Percentiles rank a stretch among this genome's conserved stretches.
Conservation (phyloP, 495 filamentous ascomycete genomes). For the Neurospora terricola region DNA sequence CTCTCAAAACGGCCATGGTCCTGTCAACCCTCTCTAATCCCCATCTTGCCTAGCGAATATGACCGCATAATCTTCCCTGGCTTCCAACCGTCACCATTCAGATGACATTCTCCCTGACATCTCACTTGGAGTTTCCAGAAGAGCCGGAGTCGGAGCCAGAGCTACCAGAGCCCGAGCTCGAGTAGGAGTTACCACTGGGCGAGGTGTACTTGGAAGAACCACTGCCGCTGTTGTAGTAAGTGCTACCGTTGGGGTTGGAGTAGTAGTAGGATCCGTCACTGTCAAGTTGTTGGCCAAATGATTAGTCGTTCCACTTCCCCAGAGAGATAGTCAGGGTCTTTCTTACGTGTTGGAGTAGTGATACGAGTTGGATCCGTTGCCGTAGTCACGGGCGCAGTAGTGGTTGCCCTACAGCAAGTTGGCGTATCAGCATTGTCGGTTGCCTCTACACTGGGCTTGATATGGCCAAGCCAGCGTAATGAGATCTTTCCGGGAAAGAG, state of each 20-base stretch:
- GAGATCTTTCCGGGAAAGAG: background rate
- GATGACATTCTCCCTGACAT: background rate
- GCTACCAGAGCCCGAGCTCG: background rate
- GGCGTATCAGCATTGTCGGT: background rate
- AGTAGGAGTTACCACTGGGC: slow-evolving; percentile 19
- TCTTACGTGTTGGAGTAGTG: slow-evolving; percentile 6
- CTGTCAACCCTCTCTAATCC: background rate
- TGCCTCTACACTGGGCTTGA: background rate
- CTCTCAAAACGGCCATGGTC: background rate
- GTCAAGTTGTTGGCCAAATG: background rate
- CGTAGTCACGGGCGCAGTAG: slow-evolving; percentile 20
- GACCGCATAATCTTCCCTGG: background rate
- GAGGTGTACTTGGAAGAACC: slow-evolving; percentile 35
- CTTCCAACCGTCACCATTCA: background rate
- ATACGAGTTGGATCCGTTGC: slow-evolving; percentile 8
- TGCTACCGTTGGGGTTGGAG: slow-evolving; percentile 43
- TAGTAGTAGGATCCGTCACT: slow-evolving; percentile 52
- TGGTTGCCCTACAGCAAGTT: slow-evolving; percentile 37
- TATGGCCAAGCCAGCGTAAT: background rate
- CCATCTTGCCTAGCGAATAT: background rate
- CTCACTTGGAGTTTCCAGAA: background rate
- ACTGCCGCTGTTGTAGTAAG: slow-evolving; percentile 36
- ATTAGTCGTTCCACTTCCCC: background rate
- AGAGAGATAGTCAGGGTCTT: background rate
- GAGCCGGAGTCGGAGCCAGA: slow-evolving; percentile 13